Conservation (phyloP, 176 grass and related monocot species). For the Triticum timopheevii region DNA sequence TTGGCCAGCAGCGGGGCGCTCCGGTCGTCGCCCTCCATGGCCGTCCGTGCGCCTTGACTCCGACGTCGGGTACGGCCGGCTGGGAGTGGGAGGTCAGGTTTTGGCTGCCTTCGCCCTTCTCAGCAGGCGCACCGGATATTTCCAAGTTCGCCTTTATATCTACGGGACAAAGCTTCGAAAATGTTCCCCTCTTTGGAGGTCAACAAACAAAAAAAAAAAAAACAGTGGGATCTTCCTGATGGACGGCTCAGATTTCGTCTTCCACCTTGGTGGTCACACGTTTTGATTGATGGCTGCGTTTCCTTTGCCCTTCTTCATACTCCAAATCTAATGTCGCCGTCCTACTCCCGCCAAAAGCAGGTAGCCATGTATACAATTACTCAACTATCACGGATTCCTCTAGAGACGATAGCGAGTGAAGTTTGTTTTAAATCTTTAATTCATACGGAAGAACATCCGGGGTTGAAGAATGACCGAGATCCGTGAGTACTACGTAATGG, state of each 20-base stretch:
- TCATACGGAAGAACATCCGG: too few relatives aligned
- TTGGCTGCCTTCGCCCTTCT: not conserved
- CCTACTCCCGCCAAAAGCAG: too few relatives aligned
- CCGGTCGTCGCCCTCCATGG: conserved; percentile 44
- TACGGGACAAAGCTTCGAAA: not conserved
- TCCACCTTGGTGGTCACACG: not conserved
- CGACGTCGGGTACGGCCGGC: not conserved
- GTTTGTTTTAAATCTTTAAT: too few relatives aligned
- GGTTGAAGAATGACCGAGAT: too few relatives aligned
- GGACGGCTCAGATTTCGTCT: not conserved
- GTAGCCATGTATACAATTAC: too few relatives aligned
- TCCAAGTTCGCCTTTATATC: not conserved
- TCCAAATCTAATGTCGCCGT: not conserved
- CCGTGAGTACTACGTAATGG: too few relatives aligned
- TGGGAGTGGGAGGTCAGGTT: too few relatives aligned
- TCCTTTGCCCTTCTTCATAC: not conserved
- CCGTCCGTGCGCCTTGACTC: not conserved
- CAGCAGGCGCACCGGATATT: not conserved
- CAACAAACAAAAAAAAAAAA: not conserved
- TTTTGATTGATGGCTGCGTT: too few relatives aligned
- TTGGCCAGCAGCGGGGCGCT: conserved; percentile 52
- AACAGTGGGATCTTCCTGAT: not conserved
- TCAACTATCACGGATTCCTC: not conserved
- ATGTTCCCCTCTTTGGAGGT: not conserved
- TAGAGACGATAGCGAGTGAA: not conserved